Evolutionary conservation across 2,329 filamentous ascomycete genomes (phyloP).

Genomic region (Fusarium caatingaense): DNA sequence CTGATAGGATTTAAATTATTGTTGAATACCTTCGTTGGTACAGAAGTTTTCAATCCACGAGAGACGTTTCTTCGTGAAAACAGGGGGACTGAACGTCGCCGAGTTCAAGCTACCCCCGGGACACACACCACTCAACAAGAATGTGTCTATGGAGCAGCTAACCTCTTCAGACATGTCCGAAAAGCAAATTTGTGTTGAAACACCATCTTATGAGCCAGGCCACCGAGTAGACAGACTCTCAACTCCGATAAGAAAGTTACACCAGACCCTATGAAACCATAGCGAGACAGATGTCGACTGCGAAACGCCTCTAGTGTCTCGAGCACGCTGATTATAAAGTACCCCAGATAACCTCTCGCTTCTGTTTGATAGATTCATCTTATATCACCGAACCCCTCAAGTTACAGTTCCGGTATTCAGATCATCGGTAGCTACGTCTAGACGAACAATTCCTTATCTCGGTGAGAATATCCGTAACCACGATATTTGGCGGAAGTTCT

Average conservation of each 20-base stretch:
- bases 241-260: not conserved
- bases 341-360: not conserved
- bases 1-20: not conserved
- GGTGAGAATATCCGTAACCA: not conserved
- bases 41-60: not conserved
- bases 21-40: not conserved
- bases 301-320: not conserved
- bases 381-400: not conserved
- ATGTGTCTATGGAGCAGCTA: not conserved
- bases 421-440: not conserved
- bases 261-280: not conserved
- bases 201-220: not conserved
- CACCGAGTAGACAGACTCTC: not conserved
- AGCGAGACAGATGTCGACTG: not conserved
- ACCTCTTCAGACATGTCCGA: not conserved
- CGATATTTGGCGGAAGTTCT: not conserved
- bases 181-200: not conserved
- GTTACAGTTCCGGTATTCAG: not conserved
- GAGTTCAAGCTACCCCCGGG: not conserved
- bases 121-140: not conserved
- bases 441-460: not conserved
- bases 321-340: not conserved
- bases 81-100: not conserved
- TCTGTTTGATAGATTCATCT: not conserved
- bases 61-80: not conserved